Evolutionary conservation across 257 asterid genomes (phyloP).

Genomic region (Dorcoceras hygrometricum): DNA sequence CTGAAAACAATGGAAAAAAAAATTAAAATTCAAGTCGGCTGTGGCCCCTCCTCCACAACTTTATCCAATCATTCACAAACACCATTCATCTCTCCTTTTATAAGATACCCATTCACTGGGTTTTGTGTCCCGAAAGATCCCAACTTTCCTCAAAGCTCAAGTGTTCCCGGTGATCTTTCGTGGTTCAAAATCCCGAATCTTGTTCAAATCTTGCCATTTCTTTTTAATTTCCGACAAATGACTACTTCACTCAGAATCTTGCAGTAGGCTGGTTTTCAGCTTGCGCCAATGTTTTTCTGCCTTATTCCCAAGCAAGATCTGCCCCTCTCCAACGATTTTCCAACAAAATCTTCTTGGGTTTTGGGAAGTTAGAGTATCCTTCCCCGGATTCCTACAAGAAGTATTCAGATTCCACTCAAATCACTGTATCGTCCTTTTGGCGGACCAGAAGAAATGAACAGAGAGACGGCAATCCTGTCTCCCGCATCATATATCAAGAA

Average conservation of each 20-base stretch:
- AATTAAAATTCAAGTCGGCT: background rate
- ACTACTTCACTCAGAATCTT: background rate
- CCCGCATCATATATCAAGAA: slow-evolving; percentile 34
- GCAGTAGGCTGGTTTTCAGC: background rate
- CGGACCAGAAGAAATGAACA: slow-evolving; percentile 33
- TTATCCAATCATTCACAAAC: background rate
- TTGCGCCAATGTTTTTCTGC: background rate
- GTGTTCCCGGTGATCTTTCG: background rate
- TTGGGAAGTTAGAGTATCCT: slow-evolving; percentile 50
- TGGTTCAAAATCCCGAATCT: background rate
- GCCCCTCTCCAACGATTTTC: slow-evolving; percentile 17
- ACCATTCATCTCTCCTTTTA: background rate
- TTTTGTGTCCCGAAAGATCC: no score
- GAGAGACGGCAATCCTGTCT: slow-evolving; percentile 51
- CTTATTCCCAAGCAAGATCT: slow-evolving; percentile 40
- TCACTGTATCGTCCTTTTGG: background rate
- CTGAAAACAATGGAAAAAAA: background rate
- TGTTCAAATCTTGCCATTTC: no score
- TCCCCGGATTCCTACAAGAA: slow-evolving; percentile 62
- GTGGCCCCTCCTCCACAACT: background rate
- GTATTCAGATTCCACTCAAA: slow-evolving; percentile 35
- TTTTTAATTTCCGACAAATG: no score
- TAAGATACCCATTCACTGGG: background rate
- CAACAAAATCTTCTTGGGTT: slow-evolving; percentile 39
- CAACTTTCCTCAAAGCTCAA: background rate